Percentiles rank a stretch among this genome's conserved stretches.
Conservation (phyloP, 1,284 basidiomycete species). For the Boletus sp. region DNA sequence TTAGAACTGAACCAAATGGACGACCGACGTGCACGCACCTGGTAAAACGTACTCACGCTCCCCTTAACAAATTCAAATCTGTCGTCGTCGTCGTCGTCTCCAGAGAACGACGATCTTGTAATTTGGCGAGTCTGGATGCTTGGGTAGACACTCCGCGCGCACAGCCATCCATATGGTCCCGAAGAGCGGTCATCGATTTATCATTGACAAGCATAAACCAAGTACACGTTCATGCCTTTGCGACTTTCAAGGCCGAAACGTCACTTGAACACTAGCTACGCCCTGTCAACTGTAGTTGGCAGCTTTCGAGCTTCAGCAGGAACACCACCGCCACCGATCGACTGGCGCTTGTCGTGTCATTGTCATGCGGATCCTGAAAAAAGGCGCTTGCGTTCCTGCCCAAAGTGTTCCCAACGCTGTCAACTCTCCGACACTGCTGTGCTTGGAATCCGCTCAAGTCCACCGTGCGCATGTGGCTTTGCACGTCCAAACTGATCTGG, state of each 20-base stretch:
- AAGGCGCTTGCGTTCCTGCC: not conserved
- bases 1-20: constrained; percentile 6
- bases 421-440: not conserved
- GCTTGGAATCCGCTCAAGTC: not conserved
- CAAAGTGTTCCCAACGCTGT: not conserved
- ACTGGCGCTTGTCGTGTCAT: constrained; percentile 7
- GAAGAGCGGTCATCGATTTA: not conserved
- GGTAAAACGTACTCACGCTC: not conserved
- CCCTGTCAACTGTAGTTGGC: constrained; percentile 1
- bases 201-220: not conserved
- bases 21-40: not conserved
- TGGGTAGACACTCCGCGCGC: not conserved
- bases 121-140: not conserved
- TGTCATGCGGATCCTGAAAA: constrained; percentile 7
- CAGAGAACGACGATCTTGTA: not conserved
- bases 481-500: not conserved
- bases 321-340: constrained; percentile 7
- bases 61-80: not conserved
- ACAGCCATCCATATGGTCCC: too few species aligned
- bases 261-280: not conserved
- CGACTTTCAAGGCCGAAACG: not conserved
- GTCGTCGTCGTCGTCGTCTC: constrained; percentile 1
- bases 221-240: not conserved
- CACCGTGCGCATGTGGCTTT: not conserved
- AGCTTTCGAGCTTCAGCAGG: constrained; percentile 1